phyloP scores from a whole-genome alignment of 2,329 filamentous ascomycete species.

The Fonsecaea erecta region DNA sequence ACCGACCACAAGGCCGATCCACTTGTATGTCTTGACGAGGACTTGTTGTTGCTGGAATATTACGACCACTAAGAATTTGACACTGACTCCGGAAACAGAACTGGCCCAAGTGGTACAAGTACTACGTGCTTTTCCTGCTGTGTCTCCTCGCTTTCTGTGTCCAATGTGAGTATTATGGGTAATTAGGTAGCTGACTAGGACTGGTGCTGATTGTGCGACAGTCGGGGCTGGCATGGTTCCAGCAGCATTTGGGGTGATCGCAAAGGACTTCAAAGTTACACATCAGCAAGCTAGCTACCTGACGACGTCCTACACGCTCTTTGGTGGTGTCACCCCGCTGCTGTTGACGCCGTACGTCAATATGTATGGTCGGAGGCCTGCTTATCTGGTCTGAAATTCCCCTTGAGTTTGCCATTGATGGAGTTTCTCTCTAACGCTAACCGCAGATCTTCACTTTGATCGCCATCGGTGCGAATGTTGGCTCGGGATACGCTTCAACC shows the following conservation, averaged over 20 bases:
- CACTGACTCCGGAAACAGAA: not conserved
- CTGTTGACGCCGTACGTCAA: slow-evolving; percentile 15
- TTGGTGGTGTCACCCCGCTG: slow-evolving; percentile 8
- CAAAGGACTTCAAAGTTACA: slow-evolving; percentile 10
- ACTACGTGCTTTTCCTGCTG: slow-evolving; percentile 6
- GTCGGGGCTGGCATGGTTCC: slow-evolving; percentile 14
- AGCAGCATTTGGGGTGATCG: slow-evolving; percentile 11
- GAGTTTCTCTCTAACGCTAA: not conserved
- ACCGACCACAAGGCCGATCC: slow-evolving; percentile 17
- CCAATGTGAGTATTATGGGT: not conserved
- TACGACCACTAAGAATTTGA: not conserved
- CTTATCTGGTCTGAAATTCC: not conserved
- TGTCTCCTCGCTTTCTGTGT: slow-evolving; percentile 15
- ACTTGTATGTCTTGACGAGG: not conserved
- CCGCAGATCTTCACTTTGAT: slow-evolving; percentile 11
- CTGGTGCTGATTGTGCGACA: not conserved
- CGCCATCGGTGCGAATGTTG: slow-evolving; percentile 8
- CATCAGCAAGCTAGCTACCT: slow-evolving; percentile 15
- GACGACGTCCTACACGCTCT: slow-evolving; percentile 9
- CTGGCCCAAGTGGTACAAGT: slow-evolving; percentile 14
- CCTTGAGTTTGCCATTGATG: not conserved
- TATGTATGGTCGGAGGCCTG: slow-evolving; percentile 12
- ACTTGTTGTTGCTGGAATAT: not conserved
- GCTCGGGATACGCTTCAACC: slow-evolving; percentile 9
- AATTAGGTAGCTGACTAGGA: too few relatives aligned